Evolutionary conservation across 2,329 filamentous ascomycete species (phyloP).

Genomic region (Incumbomyces delicatus): DNA sequence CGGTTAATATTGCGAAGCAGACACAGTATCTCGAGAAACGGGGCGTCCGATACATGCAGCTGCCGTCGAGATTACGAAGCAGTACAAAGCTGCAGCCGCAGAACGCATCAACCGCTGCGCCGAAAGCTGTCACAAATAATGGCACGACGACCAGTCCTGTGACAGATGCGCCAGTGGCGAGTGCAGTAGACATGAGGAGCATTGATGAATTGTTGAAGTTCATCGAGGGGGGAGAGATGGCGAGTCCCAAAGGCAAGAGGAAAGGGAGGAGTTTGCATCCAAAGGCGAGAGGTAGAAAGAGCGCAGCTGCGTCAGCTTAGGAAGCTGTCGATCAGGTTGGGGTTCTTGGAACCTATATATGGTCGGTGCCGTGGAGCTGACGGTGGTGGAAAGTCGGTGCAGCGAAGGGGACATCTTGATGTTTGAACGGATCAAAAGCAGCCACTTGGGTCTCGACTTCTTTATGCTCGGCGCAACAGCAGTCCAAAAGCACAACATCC

Average conservation of each 20-base stretch:
- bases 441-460: too few relatives aligned
- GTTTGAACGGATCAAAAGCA: too few relatives aligned
- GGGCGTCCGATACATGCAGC: constrained; percentile 54
- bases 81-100: constrained; percentile 20
- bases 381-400: too few relatives aligned
- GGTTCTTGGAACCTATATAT: neutral
- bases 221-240: constrained; percentile 62
- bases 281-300: constrained; percentile 17
- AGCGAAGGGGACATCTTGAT: too few relatives aligned
- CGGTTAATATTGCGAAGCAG: constrained; percentile 87
- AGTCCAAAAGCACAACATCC: too few relatives aligned
- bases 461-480: too few relatives aligned
- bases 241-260: constrained; percentile 34
- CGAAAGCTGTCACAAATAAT: constrained; percentile 33
- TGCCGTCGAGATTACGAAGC: constrained; percentile 55
- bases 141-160: constrained; percentile 15
- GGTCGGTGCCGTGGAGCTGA: too few relatives aligned
- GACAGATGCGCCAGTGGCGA: constrained; percentile 11
- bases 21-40: constrained; percentile 75
- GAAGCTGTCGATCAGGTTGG: neutral
- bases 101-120: constrained; percentile 34
- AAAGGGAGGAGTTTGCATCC: constrained; percentile 26
- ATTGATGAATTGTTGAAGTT: constrained; percentile 91
- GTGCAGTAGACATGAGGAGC: constrained; percentile 50
- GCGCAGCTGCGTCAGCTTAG: neutral